Evolutionary conservation across 257 asterid species (phyloP).

Genomic region (Jacaranda copaia): DNA sequence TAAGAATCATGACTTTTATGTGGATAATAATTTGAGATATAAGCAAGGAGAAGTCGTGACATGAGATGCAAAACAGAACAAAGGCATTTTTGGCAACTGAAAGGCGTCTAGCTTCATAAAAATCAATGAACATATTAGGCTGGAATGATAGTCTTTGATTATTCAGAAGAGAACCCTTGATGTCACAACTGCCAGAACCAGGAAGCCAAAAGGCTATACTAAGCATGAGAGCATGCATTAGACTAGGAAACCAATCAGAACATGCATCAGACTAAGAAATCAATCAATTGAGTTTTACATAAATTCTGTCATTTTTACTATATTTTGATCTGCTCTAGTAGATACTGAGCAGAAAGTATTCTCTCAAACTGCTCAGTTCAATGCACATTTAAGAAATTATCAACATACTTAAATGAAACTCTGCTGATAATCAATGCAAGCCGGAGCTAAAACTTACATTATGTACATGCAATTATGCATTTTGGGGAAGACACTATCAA

Average conservation of each 20-base stretch:
- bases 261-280: constrained; percentile 1
- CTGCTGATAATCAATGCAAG: neutral
- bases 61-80: neutral
- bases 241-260: constrained; percentile 6
- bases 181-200: neutral
- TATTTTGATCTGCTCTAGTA: constrained; percentile 14
- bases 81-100: neutral
- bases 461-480: constrained; percentile 71
- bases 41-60: neutral
- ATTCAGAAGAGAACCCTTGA: constrained; percentile 13
- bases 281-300: neutral
- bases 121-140: neutral
- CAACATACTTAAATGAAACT: neutral
- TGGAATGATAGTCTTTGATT: neutral
- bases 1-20: neutral
- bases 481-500: constrained; percentile 72
- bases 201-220: neutral
- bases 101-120: constrained; percentile 17
- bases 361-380: constrained; percentile 17
- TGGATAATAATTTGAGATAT: neutral
- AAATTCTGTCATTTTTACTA: neutral
- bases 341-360: neutral
- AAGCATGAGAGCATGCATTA: neutral
- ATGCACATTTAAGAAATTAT: neutral
- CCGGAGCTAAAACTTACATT: constrained; percentile 68